phyloP scores from a whole-genome alignment of 805 yeast species.

The Kazachstania taianensis region DNA sequence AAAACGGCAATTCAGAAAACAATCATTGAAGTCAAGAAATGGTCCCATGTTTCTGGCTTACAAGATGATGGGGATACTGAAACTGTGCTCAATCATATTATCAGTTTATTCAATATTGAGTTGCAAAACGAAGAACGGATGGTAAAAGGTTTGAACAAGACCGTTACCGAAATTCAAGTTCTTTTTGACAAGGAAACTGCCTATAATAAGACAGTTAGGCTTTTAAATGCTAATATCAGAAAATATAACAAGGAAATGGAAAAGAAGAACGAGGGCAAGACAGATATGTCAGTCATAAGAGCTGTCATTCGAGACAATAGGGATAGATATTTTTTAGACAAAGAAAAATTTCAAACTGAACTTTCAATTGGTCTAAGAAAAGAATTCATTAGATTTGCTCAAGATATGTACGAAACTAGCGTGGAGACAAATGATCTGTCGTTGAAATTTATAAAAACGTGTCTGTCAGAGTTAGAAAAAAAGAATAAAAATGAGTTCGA shows the following conservation, averaged over 20 bases:
- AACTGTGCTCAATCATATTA: too few relatives aligned
- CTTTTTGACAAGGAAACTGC: too few relatives aligned
- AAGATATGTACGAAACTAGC: constrained; percentile 17
- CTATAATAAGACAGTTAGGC: constrained; percentile 9
- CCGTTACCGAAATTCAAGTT: too few relatives aligned
- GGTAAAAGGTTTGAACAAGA: too few relatives aligned
- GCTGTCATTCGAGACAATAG: constrained; percentile 17
- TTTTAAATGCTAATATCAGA: constrained; percentile 4
- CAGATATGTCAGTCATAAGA: constrained; percentile 17
- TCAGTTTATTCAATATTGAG: too few relatives aligned
- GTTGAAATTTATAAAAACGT: constrained; percentile 12
- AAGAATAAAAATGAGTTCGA: constrained; percentile 12
- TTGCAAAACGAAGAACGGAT: too few relatives aligned
- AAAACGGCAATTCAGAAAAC: too few relatives aligned
- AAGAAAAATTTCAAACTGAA: constrained; percentile 17
- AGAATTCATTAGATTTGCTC: constrained; percentile 16
- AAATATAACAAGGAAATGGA: constrained; percentile 11
- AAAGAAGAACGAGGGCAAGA: constrained; percentile 15
- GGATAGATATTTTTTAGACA: constrained; percentile 13
- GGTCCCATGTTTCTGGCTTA: too few relatives aligned
- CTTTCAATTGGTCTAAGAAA: constrained; percentile 19
- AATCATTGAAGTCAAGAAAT: too few relatives aligned
- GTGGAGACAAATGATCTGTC: constrained; percentile 20
- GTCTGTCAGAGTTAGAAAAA: constrained; percentile 13
- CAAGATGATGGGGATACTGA: too few relatives aligned